Evolutionary conservation across 1,284 basidiomycete genomes (phyloP), one percentile per base, ranked within the genome.

Genomic region (Rhodofomes roseus): DNA sequence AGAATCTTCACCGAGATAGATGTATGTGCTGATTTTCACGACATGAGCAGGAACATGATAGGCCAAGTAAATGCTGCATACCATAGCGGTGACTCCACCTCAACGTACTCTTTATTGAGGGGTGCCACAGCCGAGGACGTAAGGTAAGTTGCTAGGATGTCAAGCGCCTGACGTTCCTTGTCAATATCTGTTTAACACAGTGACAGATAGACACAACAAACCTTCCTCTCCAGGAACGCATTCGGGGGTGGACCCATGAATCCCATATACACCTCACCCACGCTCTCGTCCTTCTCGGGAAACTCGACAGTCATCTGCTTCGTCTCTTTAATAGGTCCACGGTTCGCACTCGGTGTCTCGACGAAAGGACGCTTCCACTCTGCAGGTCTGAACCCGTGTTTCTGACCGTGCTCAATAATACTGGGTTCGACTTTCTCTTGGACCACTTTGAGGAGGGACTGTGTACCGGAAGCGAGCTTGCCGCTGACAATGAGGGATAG

Each of bases 241-340:
- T 83, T 85, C 16, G 86, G 85, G 51, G 86, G 72, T 36, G 92
- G 92, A 1, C 96, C 96, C 62, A 92, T 79, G 79, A 89, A 97
- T 22, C 80, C 84, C 59, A 98, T 81, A 50, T 85, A 79, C 7
- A 98, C 71, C 77, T 98, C 95, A 43, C 97, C 96, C 64, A 94
- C 82, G 60, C 90, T 95, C 78, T 99, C 97, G 72, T 99, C 96
- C 74, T 94, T 88, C 75, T 98, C 97, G n/a, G 97, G 97, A 70
- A 99, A 99, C 66, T 96, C 92, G 34, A 98, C 86, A 6, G 27
- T 16, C 18, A 16, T 37, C 8, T 16, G 18, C 34, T 34, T 31
- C 0, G 82, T 79, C 59, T 88, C 83, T 9, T 79, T 59, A 27
- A 93, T 81, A 6, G 82, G 80, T 4, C 82, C 79, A 11, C 90